Evolutionary conservation across 1,139 yeast species (phyloP), one percentile per base, ranked within the genome.

Genomic region (Blastobotrys proliferans): DNA sequence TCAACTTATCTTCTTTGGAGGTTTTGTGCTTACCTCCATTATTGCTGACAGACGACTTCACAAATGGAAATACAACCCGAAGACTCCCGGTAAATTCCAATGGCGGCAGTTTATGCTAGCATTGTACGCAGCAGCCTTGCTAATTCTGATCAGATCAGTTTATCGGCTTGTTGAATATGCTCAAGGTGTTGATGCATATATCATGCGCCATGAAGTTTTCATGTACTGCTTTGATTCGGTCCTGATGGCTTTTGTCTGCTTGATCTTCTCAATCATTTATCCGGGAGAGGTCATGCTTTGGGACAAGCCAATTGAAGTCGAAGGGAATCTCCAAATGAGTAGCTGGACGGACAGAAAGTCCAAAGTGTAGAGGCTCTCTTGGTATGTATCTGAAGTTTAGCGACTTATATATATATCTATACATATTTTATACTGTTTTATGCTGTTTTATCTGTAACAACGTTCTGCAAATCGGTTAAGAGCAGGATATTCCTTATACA

Each of bases 71-170:
- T 21, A 22, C 35, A 18, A 28, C 16, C 31, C 19, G 16, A 18
- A 14, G n/a, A 16, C 35, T 3, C 33, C 35, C 3, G 38, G 38
- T 5, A 43, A 44, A 32, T 55, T 56, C 56, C 48, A 47, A 26
- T 40, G 45, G 34, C 30, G 47, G 17, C 22, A 41, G 9, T 40
- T 48, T 10, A 32, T 56, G 18, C 1, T 20, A 3, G 47, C 51
- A 2, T 48, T 70, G 19, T 54, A 65, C 21, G 37, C 52, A 1
- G 52, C 58, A 21, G 63, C 69, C 21, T 20, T 58, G 9, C 53
- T 69, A 21, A 67, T 72, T 38, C 49, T 70, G 38, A 45, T 66
- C n/a, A 62, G 76, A 54, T 69, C 72, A 6, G 54, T 70, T 19
- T 67, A 64, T 38, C 61, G 76, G 47, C 54, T 64, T 1, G 55